A percentile compares a stretch with the other conserved stretches of the same genome.
Conservation (phyloP, 805 yeast species). For the Pichia deserticola region DNA sequence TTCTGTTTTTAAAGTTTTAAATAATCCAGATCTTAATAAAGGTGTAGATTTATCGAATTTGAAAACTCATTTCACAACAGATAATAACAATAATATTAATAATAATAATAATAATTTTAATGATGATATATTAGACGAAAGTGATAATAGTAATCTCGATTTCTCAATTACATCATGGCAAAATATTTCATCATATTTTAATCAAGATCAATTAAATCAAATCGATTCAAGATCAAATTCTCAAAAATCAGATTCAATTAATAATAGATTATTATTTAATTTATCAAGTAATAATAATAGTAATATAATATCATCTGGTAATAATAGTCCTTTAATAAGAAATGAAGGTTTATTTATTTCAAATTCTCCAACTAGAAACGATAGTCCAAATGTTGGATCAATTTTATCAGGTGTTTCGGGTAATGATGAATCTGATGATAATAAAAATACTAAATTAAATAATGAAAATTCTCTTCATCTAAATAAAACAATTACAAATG, state of each 20-base stretch:
- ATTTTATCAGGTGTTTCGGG: constrained; percentile 28
- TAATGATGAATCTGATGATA: constrained; percentile 15
- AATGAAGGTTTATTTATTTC: neutral
- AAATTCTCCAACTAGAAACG: constrained; percentile 1
- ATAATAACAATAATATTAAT: neutral
- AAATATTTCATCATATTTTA: constrained; percentile 17
- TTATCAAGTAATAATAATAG: neutral
- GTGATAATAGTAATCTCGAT: constrained; percentile 16
- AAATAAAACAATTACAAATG: neutral
- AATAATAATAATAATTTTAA: neutral
- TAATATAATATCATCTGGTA: constrained; percentile 4
- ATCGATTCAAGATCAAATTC: neutral
- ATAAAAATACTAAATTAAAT: neutral
- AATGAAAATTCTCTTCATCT: neutral
- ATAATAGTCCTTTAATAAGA: constrained; percentile 1
- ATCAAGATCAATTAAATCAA: neutral
- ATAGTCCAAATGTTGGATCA: constrained; percentile 23
- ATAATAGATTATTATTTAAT: neutral
- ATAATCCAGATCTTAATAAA: constrained; percentile 27
- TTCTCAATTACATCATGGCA: constrained; percentile 32
- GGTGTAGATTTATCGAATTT: constrained; percentile 12
- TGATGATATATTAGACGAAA: neutral
- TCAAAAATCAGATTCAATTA: neutral
- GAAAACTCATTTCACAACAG: neutral
- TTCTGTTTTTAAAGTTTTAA: constrained; percentile 27